Conservation (phyloP, 2,329 filamentous ascomycete species). For the Penicillium expansum region DNA sequence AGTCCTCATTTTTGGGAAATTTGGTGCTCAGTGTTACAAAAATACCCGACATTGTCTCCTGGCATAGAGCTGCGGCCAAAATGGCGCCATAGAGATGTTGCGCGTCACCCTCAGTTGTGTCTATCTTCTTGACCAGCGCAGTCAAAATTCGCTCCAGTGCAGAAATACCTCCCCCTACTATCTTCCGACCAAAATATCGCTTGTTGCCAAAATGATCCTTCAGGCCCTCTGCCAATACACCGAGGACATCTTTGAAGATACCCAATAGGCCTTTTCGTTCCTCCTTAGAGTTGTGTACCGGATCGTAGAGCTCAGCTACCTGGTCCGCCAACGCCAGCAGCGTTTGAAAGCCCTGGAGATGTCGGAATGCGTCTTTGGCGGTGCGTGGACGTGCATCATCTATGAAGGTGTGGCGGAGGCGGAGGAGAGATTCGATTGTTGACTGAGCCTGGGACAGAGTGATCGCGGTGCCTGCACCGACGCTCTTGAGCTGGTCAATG, state of each 20-base stretch:
- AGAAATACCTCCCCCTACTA: slow-evolving; percentile 76
- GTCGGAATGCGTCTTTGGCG: slow-evolving; percentile 77
- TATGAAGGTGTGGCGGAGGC: slow-evolving; percentile 64
- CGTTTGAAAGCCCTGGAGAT: slow-evolving; percentile 73
- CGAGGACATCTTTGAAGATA: slow-evolving; percentile 55
- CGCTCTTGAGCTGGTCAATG: slow-evolving; percentile 37
- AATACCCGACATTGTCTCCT: slow-evolving; percentile 68
- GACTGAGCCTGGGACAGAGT: slow-evolving; percentile 37
- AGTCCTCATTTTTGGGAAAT: slow-evolving; percentile 17
- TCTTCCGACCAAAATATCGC: slow-evolving; percentile 75
- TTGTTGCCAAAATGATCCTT: slow-evolving; percentile 80
- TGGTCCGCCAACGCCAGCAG: slow-evolving; percentile 67
- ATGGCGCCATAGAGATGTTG: slow-evolving; percentile 83
- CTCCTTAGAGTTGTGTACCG: slow-evolving; percentile 56
- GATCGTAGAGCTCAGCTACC: slow-evolving; percentile 72
- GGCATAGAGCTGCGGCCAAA: slow-evolving; percentile 74
- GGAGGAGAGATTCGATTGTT: slow-evolving; percentile 58
- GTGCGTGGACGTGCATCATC: slow-evolving; percentile 50
- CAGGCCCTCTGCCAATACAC: slow-evolving; percentile 71
- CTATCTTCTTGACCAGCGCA: slow-evolving; percentile 63
- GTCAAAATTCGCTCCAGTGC: slow-evolving; percentile 67
- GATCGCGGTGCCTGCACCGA: slow-evolving; percentile 30
- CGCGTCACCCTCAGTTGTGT: slow-evolving; percentile 49
- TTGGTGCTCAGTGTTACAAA: slow-evolving; percentile 50
- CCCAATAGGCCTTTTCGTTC: slow-evolving; percentile 66